Evolutionary conservation across 805 yeast species (phyloP).

Genomic region (Barnettozyma siamensis): DNA sequence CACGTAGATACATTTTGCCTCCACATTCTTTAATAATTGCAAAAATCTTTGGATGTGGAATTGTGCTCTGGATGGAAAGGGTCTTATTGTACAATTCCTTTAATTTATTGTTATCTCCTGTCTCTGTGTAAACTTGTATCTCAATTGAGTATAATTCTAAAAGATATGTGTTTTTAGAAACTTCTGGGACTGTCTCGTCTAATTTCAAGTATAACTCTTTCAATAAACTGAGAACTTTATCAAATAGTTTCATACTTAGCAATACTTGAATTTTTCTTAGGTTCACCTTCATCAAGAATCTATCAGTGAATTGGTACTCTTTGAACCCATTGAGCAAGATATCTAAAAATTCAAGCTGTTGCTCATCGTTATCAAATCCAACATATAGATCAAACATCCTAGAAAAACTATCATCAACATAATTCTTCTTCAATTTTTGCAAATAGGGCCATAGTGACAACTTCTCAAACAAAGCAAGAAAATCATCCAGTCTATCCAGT

Average conservation of each 20-base stretch:
- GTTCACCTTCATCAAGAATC: slow-evolving; percentile 44
- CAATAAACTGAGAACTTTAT: slow-evolving; percentile 32
- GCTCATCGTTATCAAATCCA: slow-evolving; percentile 6
- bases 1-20: slow-evolving; percentile 59
- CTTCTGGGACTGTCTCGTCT: slow-evolving; percentile 34
- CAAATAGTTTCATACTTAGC: slow-evolving; percentile 25
- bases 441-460: slow-evolving; percentile 10
- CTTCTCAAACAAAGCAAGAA: slow-evolving; percentile 4
- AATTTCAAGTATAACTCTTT: slow-evolving; percentile 33
- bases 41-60: slow-evolving; percentile 68
- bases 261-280: slow-evolving; percentile 38
- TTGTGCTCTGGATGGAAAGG: slow-evolving; percentile 46
- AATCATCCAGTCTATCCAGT: slow-evolving; percentile 11
- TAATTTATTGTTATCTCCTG: slow-evolving; percentile 34
- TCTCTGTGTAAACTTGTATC: slow-evolving; percentile 45
- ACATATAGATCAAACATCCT: slow-evolving; percentile 33
- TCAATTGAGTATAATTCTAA: slow-evolving; percentile 65
- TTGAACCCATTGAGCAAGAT: slow-evolving; percentile 24
- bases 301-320: slow-evolving; percentile 23
- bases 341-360: slow-evolving; percentile 28
- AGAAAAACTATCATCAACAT: slow-evolving; percentile 31
- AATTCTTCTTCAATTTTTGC: slow-evolving; percentile 21
- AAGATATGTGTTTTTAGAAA: slow-evolving; percentile 40
- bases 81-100: slow-evolving; percentile 45
- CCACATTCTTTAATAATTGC: slow-evolving; percentile 78